Evolutionary conservation across 1,284 basidiomycete genomes (phyloP), one percentile per base, ranked within the genome.

Genomic region (Cryptococcus sp.): DNA sequence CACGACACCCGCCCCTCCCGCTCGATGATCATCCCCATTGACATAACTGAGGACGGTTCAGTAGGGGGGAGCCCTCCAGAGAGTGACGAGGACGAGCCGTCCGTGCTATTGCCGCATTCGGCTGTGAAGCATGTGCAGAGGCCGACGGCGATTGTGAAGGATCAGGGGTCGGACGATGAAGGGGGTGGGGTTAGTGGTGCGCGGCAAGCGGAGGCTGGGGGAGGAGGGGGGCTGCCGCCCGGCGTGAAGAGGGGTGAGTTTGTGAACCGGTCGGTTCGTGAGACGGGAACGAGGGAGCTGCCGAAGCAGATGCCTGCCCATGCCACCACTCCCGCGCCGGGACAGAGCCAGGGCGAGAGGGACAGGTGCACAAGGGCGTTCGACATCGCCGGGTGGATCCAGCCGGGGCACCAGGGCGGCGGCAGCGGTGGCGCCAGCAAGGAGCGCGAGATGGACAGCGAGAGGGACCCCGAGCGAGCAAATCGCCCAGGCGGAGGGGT

Each of bases 51-150:
- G 23, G 56, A 62, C 5, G 55, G 53, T 0, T 67, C 64, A 0
- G 53, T 67, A 16, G 66, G 63, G 0, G 68, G 62, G 4, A 67
- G 63, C 47, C 69, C 70, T 7, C 66, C 69, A 2, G 59, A 62
- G 21, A 70, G 67, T 37, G 68, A 70, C 50, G 68, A 72, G 24
- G 68, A 70, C 44, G 51, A 65, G 4, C 70, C 68, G 2, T 64
- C 65, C 3, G 68, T 70, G 13, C 35, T 46, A 7, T 42, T 70
- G 1, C 68, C 66, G 23, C 68, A 68, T 46, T 67, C 62, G 11
- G 67, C 65, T 1, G 36, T 60, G 18, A 63, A 63, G 21, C 53
- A 59, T 40, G 66, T 68, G n/a, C 65, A 66, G 28, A 48, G 66
- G 7, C 68, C 68, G 2, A 53, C 56, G 3, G 28, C 28, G 28